Evolutionary conservation across 2,329 filamentous ascomycete genomes (phyloP), one percentile per base, ranked within the genome.

Genomic region (Ambrosiella beaveri): DNA sequence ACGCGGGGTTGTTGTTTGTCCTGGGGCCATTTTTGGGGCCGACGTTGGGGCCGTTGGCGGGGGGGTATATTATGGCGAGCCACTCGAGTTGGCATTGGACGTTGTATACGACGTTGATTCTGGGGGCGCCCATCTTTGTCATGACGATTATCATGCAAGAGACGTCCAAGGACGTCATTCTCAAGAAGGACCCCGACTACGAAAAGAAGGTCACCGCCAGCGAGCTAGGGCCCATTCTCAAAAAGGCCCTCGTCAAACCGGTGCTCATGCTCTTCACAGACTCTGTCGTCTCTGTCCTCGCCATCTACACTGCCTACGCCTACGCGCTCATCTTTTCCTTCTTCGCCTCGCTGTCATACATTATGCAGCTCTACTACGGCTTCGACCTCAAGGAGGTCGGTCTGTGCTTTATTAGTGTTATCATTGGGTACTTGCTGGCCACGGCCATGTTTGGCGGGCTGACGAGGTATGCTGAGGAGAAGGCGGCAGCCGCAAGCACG

Each of bases 231-330:
- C 15, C 61, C 1, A 75, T 77, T 59, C 61, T 74, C 2, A 67
- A 71, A 0, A 66, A 72, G 0, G 71, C 73, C 1, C 65, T 79
- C 1, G 61, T 77, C 13, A 70, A 78, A 9, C 79, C 79, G 0
- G 15, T 81, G 0, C 72, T 74, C 50, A 81, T 86, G 72, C 71
- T 85, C 7, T 64, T 81, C 45, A 74, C 75, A 1, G 82, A 85
- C 63, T 81, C 81, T 1, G 82, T 85, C 41, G 76, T 84, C 1
- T 74, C 75, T 9, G 78, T 81, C 57, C 66, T 74, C 41, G 74
- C 71, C 47, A 63, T 79, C 0, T 79, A 79, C 62, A 70, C 74
- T 0, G 68, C 75, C 0, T 74, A 72, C 63, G 71, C 74, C 56
- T 79, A 79, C 57, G 76, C 73, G 3, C 74, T 75, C 0, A 67